These are phyloP conservation scores for Rhizopogon sp. DNA, from an alignment of 768 basidiomycete genomes.

Conservation along the genomic window DNA sequence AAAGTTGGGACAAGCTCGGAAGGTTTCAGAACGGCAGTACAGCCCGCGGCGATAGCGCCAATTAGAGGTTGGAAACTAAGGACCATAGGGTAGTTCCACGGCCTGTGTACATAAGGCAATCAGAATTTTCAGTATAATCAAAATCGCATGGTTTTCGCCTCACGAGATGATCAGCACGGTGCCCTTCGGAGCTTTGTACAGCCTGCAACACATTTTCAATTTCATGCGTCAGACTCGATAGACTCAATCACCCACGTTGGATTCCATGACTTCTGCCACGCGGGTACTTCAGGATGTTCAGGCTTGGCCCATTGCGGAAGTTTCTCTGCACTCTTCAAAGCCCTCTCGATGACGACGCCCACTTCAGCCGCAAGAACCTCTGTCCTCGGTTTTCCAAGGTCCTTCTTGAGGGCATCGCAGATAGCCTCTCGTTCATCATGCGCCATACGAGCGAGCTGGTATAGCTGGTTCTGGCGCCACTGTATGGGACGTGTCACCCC, in stretches of 20 bases:
- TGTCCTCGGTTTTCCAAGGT: slow-evolving; percentile 44
- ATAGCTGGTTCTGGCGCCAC: slow-evolving; percentile 63
- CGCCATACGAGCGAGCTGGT: slow-evolving; percentile 53
- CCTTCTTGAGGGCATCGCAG: slow-evolving; percentile 35
- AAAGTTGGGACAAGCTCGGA: slow-evolving; percentile 52
- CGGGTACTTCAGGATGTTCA: slow-evolving; percentile 30
- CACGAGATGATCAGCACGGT: slow-evolving; percentile 57
- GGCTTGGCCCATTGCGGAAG: slow-evolving; percentile 57
- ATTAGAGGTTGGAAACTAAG: slow-evolving; percentile 52
- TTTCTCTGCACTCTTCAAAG: slow-evolving; percentile 38
- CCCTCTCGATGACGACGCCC: slow-evolving; percentile 34
- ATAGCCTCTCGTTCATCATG: slow-evolving; percentile 59
- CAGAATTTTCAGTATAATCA: background rate
- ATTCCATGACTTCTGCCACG: slow-evolving; percentile 45
- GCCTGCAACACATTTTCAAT: slow-evolving; percentile 4
- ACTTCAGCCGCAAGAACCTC: slow-evolving; percentile 40
- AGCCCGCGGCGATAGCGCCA: slow-evolving; percentile 74
- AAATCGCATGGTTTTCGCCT: slow-evolving; percentile 14
- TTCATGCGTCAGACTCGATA: background rate
- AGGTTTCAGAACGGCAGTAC: slow-evolving; percentile 60
- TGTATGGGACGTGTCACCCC: slow-evolving; percentile 46
- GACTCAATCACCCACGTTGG: slow-evolving; percentile 29
- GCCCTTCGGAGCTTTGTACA: slow-evolving; percentile 57
- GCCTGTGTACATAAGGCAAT: slow-evolving; percentile 28
- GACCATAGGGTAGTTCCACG: slow-evolving; percentile 64